Percentiles rank a stretch among this genome's conserved stretches.
Conservation (phyloP, 2,329 filamentous ascomycete species). For the Aspergillus proliferans region DNA sequence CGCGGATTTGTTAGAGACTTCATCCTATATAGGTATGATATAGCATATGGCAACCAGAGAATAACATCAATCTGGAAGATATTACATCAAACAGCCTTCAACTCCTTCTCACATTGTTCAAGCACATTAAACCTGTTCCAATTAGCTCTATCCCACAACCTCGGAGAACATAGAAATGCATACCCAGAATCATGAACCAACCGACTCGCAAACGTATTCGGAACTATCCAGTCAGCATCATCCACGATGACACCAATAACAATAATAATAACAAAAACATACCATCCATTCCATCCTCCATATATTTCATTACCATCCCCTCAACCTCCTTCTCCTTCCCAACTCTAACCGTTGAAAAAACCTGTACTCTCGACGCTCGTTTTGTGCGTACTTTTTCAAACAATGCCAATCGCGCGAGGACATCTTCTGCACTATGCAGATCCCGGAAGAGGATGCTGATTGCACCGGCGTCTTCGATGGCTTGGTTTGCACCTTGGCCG, state of each 20-base stretch:
- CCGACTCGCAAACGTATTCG: background rate
- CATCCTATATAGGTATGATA: no score
- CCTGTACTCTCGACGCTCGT: background rate
- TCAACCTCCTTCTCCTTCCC: slow-evolving; percentile 2
- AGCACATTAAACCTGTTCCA: background rate
- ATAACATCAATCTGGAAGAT: no score
- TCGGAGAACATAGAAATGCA: no score
- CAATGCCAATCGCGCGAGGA: background rate
- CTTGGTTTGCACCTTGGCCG: slow-evolving; percentile 27
- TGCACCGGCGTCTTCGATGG: slow-evolving; percentile 29
- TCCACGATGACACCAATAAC: background rate
- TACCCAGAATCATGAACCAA: background rate
- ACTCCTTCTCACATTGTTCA: background rate
- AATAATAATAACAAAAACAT: background rate
- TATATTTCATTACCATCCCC: background rate
- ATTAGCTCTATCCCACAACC: background rate
- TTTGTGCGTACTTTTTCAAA: slow-evolving; percentile 3
- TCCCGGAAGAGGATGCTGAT: slow-evolving; percentile 17
- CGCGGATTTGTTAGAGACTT: no score
- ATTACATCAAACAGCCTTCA: background rate
- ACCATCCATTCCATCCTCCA: background rate
- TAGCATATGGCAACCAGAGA: no score
- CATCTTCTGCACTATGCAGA: background rate
- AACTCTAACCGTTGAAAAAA: slow-evolving; percentile 1
- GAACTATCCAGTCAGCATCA: background rate